A percentile compares a stretch with the other conserved stretches of the same genome.
Conservation (phyloP, 2,329 filamentous ascomycete genomes). For the Hypoxylon sp. region DNA sequence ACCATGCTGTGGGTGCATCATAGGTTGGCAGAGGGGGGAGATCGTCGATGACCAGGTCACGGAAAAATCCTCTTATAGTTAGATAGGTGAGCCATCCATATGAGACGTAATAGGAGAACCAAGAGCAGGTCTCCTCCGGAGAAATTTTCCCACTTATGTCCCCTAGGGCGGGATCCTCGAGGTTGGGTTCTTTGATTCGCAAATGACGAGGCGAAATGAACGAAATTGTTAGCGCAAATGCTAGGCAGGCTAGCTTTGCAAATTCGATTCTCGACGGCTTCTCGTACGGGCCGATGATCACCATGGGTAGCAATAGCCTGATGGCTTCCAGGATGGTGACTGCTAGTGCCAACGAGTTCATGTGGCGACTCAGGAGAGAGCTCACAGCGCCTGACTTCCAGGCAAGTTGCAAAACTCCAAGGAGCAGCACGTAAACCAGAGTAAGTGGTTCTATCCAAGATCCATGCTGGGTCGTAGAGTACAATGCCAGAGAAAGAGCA, state of each 20-base stretch:
- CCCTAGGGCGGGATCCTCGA: conserved; percentile 36
- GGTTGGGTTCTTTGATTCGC: conserved; percentile 29
- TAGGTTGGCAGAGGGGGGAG: conserved; percentile 52
- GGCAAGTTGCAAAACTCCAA: conserved; percentile 43
- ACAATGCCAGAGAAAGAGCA: conserved; percentile 22
- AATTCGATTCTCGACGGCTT: conserved; percentile 39
- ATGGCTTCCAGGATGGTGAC: conserved; percentile 43
- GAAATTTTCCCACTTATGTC: conserved; percentile 34
- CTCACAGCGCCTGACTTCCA: conserved; percentile 32
- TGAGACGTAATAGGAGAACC: conserved; percentile 52
- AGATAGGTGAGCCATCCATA: conserved; percentile 54
- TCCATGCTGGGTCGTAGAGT: conserved; percentile 28
- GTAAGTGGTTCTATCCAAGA: conserved; percentile 45
- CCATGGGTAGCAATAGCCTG: conserved; percentile 46
- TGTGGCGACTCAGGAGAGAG: conserved; percentile 44
- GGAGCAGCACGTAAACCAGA: conserved; percentile 46
- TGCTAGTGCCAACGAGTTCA: conserved; percentile 44
- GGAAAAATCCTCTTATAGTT: conserved; percentile 49
- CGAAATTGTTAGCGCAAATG: conserved; percentile 20
- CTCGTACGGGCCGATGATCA: conserved; percentile 45
- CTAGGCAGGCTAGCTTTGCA: conserved; percentile 35
- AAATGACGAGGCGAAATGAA: conserved; percentile 33
- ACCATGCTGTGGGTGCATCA: conserved; percentile 49
- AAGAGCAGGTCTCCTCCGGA: conserved; percentile 52
- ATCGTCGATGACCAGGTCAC: conserved; percentile 52